Base-by-base conservation (phyloP, 306 rosid species). In the Lagenaria siceraria region DNA sequence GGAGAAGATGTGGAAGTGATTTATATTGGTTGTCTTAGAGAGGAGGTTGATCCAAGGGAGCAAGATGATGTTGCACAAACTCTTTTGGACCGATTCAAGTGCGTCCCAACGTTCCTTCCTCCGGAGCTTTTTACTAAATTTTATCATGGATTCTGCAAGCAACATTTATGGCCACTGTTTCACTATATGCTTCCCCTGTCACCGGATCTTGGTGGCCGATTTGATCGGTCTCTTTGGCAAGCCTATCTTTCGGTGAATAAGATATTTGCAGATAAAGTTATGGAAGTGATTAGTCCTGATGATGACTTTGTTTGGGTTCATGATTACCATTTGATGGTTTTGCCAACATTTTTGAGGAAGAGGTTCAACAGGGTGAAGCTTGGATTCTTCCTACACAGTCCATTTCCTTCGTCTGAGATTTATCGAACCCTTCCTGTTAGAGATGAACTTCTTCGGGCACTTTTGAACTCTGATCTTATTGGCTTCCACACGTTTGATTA, bases 401-500 rank as follows among this genome's bases (percentile, higher is more conserved):
- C 91, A 22, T 88, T 88, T 51, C 91, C 91, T 72, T 88, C 91
- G 0, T 88, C 91, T 13, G 91, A 88, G 80, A 88, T 88, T 35
- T 88, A 88, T 72, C 80, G 97, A 80, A 92, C 97, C 35, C 96
- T 92, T 85, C 97, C 96, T 1, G 96, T 92, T 5, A 85, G 96
- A 83, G 97, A 92, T 35, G 96, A 90, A 69, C 96, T 92, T 78
- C 91, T 92, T 21, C 84, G 96, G 78, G 98, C 98, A 8, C 90
- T 92, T 79, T 82, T 92, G 74, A 92, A 92, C 75, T 84, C 94
- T 53, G 98, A 92, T 77, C 96, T 92, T 60, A 89, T 92, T 19
- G 98, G 98, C 7, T 92, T 92, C 80, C 98, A 92, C 76, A 92
- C 96, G 80, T 92, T 92, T 81, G 98, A 92, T 82, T 92, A 92